Percentiles rank a stretch among this genome's conserved stretches.
Evolutionary conservation across 2,329 filamentous ascomycete genomes (phyloP).

Genomic region (Cladosporium sp.): DNA sequence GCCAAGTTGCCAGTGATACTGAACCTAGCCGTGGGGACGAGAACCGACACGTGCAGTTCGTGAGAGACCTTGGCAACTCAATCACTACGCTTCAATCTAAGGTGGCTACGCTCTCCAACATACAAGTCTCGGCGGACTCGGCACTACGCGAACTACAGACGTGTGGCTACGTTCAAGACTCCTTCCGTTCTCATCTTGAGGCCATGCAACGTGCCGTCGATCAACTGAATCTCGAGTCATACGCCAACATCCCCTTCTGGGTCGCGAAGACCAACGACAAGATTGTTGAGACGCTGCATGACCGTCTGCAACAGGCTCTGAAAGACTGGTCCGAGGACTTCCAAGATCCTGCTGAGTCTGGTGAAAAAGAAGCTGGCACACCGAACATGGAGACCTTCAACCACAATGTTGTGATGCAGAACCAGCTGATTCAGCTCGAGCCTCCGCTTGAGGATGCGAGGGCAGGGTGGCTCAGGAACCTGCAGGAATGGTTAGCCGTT

Average conservation of each 20-base stretch:
- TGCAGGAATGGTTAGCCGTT: conserved; percentile 90
- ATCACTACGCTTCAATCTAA: conserved; percentile 89
- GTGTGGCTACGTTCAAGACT: conserved; percentile 78
- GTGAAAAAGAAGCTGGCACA: conserved; percentile 44
- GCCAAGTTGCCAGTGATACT: conserved; percentile 61
- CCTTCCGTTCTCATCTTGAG: conserved; percentile 79
- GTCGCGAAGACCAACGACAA: conserved; percentile 82
- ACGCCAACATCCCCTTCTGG: conserved; percentile 89
- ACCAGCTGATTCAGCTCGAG: conserved; percentile 95
- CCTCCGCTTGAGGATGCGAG: conserved; percentile 89
- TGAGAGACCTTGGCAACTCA: conserved; percentile 85
- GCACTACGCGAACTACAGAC: conserved; percentile 79
- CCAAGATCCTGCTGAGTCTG: conserved; percentile 53
- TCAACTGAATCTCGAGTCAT: conserved; percentile 94
- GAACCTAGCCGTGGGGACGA: conserved; percentile 44
- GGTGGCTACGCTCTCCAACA: conserved; percentile 73
- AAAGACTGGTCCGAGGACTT: conserved; percentile 87
- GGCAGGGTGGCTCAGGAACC: conserved; percentile 88
- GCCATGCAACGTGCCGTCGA: conserved; percentile 90
- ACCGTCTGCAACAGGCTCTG: conserved; percentile 83
- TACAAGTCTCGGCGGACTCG: conserved; percentile 79
- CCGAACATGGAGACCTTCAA: conserved; percentile 73
- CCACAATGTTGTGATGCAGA: conserved; percentile 95
- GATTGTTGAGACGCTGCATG: conserved; percentile 76
- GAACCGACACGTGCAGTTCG: conserved; percentile 80